Evolutionary conservation across 257 asterid species (phyloP), one percentile per base, ranked within the genome.

Genomic region (Nicotiana obtusifolia): DNA sequence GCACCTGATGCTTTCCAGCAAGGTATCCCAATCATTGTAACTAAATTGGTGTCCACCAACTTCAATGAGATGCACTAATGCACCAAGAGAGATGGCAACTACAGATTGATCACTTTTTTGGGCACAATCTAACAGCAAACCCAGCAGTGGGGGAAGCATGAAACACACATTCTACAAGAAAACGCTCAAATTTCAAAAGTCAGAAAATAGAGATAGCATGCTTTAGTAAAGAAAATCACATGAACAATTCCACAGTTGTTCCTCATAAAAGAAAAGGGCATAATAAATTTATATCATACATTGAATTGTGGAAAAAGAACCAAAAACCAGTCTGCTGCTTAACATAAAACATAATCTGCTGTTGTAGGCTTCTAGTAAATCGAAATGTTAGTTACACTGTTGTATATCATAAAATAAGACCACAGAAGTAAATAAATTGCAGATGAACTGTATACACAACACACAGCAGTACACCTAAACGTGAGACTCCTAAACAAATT

Each of bases 11-110:
- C 99, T 91, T 88, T 90, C 91, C 85, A 96, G 88, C 86, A 96
- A 87, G 85, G 98, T 96, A 86, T 96, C 95, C 99, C 99, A 96
- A 83, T 94, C 99, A 41, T 78, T 71, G 83, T 93, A 92, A 85
- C 95, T 94, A 87, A 96, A 96, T 83, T 94, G 99, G 88, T 92
- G 99, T 69, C 99, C 99, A 84, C 99, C 99, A 88, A 93, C 98
- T 87, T 96, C 99, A 83, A 90, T 88, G 85, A 96, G 98, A 90
- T 96, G 99, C 88, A 93, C 98, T 77, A 96, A 83, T 81, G 99
- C 99, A 83, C 98, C 98, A 86, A 96, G 84, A 82, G 99, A 96
- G 84, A 96, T 90, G 82, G 99, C 90, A 86, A 92, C 99, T 78
- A 96, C 98, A 62, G 98, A 87, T 75, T 96, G 99, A 90, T 96